A percentile compares a stretch with the other conserved stretches of the same genome.
Evolutionary conservation across 176 grass and related monocot genomes (phyloP).

Genomic region (Tillandsia leiboldiana): DNA sequence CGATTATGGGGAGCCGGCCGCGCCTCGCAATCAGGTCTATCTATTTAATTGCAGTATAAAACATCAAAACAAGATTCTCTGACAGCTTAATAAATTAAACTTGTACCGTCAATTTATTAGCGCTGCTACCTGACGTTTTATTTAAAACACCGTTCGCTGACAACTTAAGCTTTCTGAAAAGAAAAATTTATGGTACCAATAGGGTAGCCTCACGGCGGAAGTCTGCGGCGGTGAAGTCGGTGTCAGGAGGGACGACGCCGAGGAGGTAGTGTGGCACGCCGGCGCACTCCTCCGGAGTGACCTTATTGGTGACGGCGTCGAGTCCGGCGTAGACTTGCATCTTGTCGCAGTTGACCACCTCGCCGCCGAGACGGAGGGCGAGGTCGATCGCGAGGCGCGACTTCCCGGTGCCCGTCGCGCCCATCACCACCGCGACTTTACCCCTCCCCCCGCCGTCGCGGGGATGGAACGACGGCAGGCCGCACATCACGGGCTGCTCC

Average conservation of each 20-base stretch:
- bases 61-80: too few species aligned
- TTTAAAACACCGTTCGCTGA: too few species aligned
- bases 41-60: too few species aligned
- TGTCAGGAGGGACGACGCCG: slow-evolving; percentile 7
- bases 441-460: not conserved
- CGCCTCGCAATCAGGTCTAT: not conserved
- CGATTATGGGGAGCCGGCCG: slow-evolving; percentile 20
- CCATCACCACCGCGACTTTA: slow-evolving; percentile 28
- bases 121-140: too few species aligned
- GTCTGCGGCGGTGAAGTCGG: slow-evolving; percentile 14
- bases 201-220: slow-evolving; percentile 9
- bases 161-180: too few species aligned
- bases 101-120: too few species aligned
- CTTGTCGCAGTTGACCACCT: slow-evolving; percentile 36
- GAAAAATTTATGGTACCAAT: not conserved
- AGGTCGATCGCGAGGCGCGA: slow-evolving; percentile 23
- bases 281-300: slow-evolving; percentile 15
- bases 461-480: not conserved
- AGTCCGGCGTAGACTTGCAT: slow-evolving; percentile 30
- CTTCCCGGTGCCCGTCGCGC: slow-evolving; percentile 30
- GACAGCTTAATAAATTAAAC: too few species aligned
- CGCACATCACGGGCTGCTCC: not conserved
- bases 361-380: slow-evolving; percentile 15
- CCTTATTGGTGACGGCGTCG: slow-evolving; percentile 27
- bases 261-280: slow-evolving; percentile 32